These are phyloP conservation scores for Candida smagusa DNA, from an alignment of 1,139 yeast species.

Conservation along the genomic window DNA sequence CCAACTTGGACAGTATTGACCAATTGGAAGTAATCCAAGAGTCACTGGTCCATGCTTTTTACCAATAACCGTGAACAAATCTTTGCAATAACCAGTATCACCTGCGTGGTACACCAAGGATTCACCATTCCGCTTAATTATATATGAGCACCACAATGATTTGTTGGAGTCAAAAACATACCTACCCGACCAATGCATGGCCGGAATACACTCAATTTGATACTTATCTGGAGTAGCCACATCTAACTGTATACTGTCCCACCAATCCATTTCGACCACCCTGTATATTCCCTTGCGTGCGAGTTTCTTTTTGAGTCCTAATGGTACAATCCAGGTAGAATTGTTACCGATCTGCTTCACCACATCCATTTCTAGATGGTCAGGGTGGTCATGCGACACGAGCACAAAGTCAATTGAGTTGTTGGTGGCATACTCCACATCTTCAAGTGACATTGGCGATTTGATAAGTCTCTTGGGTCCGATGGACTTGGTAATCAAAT, in stretches of 20 bases:
- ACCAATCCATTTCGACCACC: conserved; percentile 83
- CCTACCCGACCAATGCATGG: conserved; percentile 98
- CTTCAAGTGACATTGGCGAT: conserved; percentile 62
- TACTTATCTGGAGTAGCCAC: conserved; percentile 48
- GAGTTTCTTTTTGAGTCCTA: conserved; percentile 65
- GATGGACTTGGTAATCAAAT: conserved; percentile 54
- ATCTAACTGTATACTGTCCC: conserved; percentile 63
- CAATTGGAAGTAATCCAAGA: conserved; percentile 82
- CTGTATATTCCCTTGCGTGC: conserved; percentile 52
- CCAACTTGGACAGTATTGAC: conserved; percentile 95
- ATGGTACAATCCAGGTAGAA: conserved; percentile 81
- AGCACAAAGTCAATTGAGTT: conserved; percentile 61
- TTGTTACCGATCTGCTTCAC: conserved; percentile 56
- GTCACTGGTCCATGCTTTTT: conserved; percentile 59
- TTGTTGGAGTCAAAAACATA: conserved; percentile 71
- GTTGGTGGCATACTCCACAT: conserved; percentile 53
- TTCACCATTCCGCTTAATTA: conserved; percentile 60
- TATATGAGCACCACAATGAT: conserved; percentile 85
- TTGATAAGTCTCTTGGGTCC: conserved; percentile 84
- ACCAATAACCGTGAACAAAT: conserved; percentile 64
- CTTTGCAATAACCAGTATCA: conserved; percentile 84
- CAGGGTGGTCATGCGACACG: conserved; percentile 94
- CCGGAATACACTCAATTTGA: conserved; percentile 85
- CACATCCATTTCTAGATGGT: conserved; percentile 72
- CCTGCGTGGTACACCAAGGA: conserved; percentile 89